Evolutionary conservation across 2,329 filamentous ascomycete genomes (phyloP).

Genomic region (Ophiobolus disseminans): DNA sequence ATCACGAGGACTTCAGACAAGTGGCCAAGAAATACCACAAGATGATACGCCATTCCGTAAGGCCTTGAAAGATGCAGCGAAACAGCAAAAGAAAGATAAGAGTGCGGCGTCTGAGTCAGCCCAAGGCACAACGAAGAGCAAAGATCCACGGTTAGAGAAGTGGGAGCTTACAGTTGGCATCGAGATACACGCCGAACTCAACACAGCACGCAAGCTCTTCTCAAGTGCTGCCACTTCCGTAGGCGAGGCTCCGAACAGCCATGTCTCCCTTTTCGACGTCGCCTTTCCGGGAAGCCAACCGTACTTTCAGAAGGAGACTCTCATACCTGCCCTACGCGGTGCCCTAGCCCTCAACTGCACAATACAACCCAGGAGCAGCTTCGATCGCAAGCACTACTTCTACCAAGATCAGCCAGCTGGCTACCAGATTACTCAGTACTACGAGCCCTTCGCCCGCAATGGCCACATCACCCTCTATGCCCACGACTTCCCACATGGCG

Average conservation of each 20-base stretch:
- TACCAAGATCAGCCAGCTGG: conserved; percentile 97
- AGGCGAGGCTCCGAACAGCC: conserved; percentile 78
- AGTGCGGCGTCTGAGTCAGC: conserved; percentile 7
- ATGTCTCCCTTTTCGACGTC: conserved; percentile 86
- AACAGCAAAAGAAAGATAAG: conserved; percentile 40
- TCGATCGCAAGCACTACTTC: conserved; percentile 98
- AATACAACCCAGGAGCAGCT: conserved; percentile 78
- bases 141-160: conserved; percentile 52
- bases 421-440: conserved; percentile 98
- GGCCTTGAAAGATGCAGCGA: conserved; percentile 47
- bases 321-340: conserved; percentile 89
- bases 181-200: conserved; percentile 96
- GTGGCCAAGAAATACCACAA: conserved; percentile 23
- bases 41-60: conserved; percentile 46
- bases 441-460: conserved; percentile 72
- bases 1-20: conserved; percentile 34
- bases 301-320: conserved; percentile 77
- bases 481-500: conserved; percentile 70
- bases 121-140: conserved; percentile 3
- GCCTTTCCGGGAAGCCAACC: conserved; percentile 91
- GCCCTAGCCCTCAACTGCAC: conserved; percentile 83
- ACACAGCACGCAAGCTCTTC: conserved; percentile 88
- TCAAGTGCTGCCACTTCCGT: conserved; percentile 63
- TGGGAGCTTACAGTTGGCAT: conserved; percentile 98
- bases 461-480: conserved; percentile 74